Evolutionary conservation across 2,329 filamentous ascomycete species (phyloP), one percentile per base, ranked within the genome.

Genomic region (Trichoderma polysporum): DNA sequence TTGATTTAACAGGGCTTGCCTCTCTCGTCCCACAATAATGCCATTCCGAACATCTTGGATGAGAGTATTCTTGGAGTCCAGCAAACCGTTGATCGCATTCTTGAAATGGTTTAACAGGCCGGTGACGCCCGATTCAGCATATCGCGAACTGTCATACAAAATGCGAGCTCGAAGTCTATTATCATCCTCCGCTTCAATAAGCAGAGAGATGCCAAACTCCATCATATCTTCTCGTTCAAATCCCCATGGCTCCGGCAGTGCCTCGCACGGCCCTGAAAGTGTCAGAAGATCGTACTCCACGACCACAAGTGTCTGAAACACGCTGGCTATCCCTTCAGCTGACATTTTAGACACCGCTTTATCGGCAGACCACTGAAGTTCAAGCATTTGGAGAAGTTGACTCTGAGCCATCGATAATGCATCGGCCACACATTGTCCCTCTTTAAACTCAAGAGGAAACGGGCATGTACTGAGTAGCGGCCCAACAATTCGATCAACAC

Each of bases 181-280:
- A n/a, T 60, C 57, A 15, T 41, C 47, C 15, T 25, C 39, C 8
- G 29, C 56, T 19, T 60, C 57, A n/a, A 60, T n/a, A 22, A 60
- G 5, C 19, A 49, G 15, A 37, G 57, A 49, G 27, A 60, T 60
- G 1, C 39, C 57, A 12, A 60, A 49, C 7, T 49, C 57, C 57
- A 60, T 60, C 57, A 60, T 60, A 27, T 60, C 57, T 10, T 60
- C 41, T 10, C 41, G 39, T 49, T 35, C 39, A n/a, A 35, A 35
- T 25, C 17, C 33, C 57, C 57, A 60, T 49, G 41, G 29, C 19
- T 60, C 41, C 25, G 57, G 57, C 1, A 49, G 31, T 12, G 41
- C 31, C n/a, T 60, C 39, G 3, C 39, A 60, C n/a, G 13, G 15
- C 22, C 19, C 41, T 15, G 29, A 15, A 29, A 22, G 41, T 4